Evolutionary conservation across 2,329 filamentous ascomycete genomes (phyloP).

Genomic region (Bipolaris oryzae): DNA sequence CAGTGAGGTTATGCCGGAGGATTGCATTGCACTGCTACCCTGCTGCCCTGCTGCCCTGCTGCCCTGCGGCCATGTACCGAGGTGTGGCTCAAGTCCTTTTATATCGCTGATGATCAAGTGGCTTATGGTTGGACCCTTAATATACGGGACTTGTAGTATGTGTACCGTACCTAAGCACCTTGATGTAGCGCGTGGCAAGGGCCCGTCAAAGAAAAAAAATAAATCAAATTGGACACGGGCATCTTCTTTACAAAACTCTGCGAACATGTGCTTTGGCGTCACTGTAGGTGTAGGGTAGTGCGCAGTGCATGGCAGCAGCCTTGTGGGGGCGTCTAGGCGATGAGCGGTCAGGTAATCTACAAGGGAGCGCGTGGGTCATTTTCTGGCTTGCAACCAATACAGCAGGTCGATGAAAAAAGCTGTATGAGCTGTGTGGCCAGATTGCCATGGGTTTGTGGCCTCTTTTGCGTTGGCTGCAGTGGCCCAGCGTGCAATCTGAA

Average conservation of each 20-base stretch:
- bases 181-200: not conserved
- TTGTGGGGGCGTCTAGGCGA: constrained; percentile 3
- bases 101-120: not conserved
- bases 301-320: not conserved
- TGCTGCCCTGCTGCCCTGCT: not conserved
- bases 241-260: not conserved
- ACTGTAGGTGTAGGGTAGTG: not conserved
- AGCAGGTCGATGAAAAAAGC: not conserved
- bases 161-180: not conserved
- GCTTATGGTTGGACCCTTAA: constrained; percentile 14
- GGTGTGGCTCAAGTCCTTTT: not conserved
- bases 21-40: constrained; percentile 1
- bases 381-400: not conserved
- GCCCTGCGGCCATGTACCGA: not conserved
- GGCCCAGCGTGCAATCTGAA: constrained; percentile 8
- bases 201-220: not conserved
- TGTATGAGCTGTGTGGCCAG: not conserved
- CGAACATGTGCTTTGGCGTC: not conserved
- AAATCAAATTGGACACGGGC: constrained; percentile 4
- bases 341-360: constrained; percentile 5
- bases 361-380: constrained; percentile 6
- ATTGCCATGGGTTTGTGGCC: not conserved
- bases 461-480: not conserved
- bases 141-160: not conserved
- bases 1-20: not conserved